A percentile compares a stretch with the other conserved stretches of the same genome.
Conservation (phyloP, 306 rosid genomes). For the Dalbergia cultrata region DNA sequence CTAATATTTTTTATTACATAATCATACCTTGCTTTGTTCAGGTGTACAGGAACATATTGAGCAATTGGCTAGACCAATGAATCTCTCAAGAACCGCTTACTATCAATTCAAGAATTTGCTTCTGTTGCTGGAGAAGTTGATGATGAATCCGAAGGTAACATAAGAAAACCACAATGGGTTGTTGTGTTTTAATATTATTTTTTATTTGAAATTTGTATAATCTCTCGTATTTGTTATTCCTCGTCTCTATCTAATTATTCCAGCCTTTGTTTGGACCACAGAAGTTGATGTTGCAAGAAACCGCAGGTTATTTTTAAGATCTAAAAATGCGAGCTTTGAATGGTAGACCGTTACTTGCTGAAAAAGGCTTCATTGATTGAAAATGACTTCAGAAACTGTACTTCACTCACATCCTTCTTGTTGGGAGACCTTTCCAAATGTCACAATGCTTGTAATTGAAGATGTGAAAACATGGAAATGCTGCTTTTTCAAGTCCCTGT, state of each 20-base stretch:
- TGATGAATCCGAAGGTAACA: conserved; percentile 56
- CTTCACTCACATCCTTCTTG: neutral
- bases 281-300: conserved; percentile 63
- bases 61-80: conserved; percentile 50
- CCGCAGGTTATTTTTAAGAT: no score
- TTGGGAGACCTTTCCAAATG: neutral
- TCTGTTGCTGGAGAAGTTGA: conserved; percentile 64
- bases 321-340: no score
- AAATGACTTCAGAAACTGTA: neutral
- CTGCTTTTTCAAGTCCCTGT: neutral
- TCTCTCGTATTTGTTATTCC: neutral
- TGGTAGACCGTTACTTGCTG: no score
- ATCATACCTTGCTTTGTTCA: conserved; percentile 28
- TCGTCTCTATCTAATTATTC: neutral
- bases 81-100: conserved; percentile 54
- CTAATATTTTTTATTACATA: neutral
- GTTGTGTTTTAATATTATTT: neutral
- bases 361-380: no score
- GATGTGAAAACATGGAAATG: neutral
- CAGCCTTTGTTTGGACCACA: conserved; percentile 46
- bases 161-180: neutral
- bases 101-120: conserved; percentile 63
- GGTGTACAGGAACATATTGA: conserved; percentile 58
- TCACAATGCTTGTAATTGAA: fast-evolving
- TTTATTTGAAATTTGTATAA: neutral